These are phyloP conservation scores for Emmonsia crescens DNA, from an alignment of 2,329 filamentous ascomycete genomes.

Conservation along the genomic window DNA sequence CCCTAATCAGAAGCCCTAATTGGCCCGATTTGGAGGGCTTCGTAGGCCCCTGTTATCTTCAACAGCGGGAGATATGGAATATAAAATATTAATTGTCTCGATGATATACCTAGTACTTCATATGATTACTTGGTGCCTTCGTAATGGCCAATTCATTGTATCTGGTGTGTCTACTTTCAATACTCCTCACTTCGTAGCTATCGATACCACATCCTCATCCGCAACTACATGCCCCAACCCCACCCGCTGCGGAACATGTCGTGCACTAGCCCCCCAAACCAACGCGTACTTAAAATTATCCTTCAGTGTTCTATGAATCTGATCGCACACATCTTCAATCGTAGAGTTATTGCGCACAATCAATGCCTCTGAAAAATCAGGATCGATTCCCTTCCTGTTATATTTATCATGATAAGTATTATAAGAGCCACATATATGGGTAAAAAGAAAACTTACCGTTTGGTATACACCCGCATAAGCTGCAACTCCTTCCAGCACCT, in stretches of 20 bases:
- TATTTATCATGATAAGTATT: neutral
- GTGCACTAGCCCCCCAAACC: slow-evolving; percentile 93
- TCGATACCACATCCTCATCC: slow-evolving; percentile 59
- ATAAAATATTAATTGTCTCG: too few relatives aligned
- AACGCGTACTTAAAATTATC: slow-evolving; percentile 98
- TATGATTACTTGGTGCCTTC: neutral
- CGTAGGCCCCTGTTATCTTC: too few relatives aligned
- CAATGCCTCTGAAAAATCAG: slow-evolving; percentile 79
- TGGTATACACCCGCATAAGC: slow-evolving; percentile 89
- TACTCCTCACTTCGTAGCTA: slow-evolving; percentile 40
- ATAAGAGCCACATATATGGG: neutral
- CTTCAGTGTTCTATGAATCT: slow-evolving; percentile 86
- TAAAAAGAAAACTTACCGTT: slow-evolving; percentile 40
- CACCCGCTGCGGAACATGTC: slow-evolving; percentile 88
- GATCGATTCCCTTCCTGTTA: slow-evolving; percentile 70
- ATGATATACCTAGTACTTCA: too few relatives aligned
- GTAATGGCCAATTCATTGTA: neutral
- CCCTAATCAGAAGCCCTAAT: slow-evolving; percentile 5
- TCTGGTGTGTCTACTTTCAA: too few relatives aligned
- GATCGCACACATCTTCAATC: slow-evolving; percentile 95
- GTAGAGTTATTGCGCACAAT: slow-evolving; percentile 82
- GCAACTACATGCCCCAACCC: slow-evolving; percentile 70
- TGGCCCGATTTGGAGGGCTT: neutral
- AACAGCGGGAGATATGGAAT: too few relatives aligned
- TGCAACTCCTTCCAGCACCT: slow-evolving; percentile 88